Base-by-base conservation (phyloP, 176 grass and related monocot genomes). In the Cenchrus purpureus region DNA sequence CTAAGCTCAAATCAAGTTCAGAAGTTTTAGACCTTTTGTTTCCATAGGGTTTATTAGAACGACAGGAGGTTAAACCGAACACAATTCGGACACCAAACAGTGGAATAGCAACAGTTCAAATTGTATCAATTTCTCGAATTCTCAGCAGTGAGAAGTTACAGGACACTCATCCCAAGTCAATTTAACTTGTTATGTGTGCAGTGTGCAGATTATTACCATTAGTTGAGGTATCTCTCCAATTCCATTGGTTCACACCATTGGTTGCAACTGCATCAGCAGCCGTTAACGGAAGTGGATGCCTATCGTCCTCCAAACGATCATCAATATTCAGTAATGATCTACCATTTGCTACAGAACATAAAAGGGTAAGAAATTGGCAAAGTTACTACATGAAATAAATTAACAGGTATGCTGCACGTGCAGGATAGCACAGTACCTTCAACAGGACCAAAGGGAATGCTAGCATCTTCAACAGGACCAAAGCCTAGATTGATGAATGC, bases 221-320 rank as follows among this genome's bases (percentile, higher is more conserved):
- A 79, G 94, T 88, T 82, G 94, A 89, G 55, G 97, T 86, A 68
- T 99, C 93, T 87, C 97, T 92, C 94, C 97, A 97, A 71, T 94
- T 99, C 97, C 97, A 99, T 67, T 91, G 90, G 80, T 92, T 94
- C 22, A 95, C 83, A 89, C 97, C 91, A 72, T 95, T 94, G 53
- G 91, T 93, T 87, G 85, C 90, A 79, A 88, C 93, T 76, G 88
- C 88, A 91, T 96, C 93, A 61, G 84, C 85, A 45, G 87, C 74
- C 12, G 91, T 96, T 86, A 96, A 92, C n/a, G 86, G 84, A 84
- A 96, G 84, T 13, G 86, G 85, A 82, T 92, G 90, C 55, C 92
- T 79, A 42, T 98, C 91, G 52, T 83, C 86, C 73, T 98, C 91
- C 86, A 95, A 78, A 83, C 50, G 89, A 74, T 87, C 82, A n/a